These are phyloP conservation scores for Suhomyces yuchorum DNA, from an alignment of 1,139 yeast genomes.

Conservation along the genomic window DNA sequence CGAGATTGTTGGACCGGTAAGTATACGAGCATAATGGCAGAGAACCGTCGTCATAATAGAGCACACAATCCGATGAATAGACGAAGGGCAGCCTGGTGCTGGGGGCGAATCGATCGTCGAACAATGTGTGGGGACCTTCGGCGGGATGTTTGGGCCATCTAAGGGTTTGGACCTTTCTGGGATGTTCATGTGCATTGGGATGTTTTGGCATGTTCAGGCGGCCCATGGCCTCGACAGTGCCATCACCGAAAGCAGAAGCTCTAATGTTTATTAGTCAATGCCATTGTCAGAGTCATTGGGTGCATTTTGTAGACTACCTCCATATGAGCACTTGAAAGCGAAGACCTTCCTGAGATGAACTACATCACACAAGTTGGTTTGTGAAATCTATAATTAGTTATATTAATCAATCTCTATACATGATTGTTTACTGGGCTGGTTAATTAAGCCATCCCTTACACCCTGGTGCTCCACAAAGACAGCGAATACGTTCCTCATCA, in stretches of 20 bases:
- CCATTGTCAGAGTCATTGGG: background rate
- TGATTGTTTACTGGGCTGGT: background rate
- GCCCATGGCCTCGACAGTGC: no score
- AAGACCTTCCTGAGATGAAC: no score
- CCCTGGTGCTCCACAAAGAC: constrained; percentile 92
- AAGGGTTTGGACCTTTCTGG: no score
- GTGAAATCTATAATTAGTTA: background rate
- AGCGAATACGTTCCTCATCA: constrained; percentile 85
- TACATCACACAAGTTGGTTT: no score
- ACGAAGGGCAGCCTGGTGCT: background rate
- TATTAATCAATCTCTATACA: constrained; percentile 3
- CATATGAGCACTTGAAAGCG: no score
- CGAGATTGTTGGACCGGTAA: background rate
- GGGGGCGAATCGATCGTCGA: background rate
- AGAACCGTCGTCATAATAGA: background rate
- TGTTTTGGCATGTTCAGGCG: no score
- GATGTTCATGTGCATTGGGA: no score
- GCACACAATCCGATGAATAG: background rate
- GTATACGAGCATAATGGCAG: background rate
- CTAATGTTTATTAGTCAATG: no score
- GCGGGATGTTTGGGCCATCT: no score
- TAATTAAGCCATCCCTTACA: constrained; percentile 91
- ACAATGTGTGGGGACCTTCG: background rate
- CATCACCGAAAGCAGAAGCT: no score
- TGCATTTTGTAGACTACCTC: no score